These are phyloP conservation scores for Leccinum boreale DNA, from an alignment of 768 basidiomycete genomes.

Conservation along the genomic window DNA sequence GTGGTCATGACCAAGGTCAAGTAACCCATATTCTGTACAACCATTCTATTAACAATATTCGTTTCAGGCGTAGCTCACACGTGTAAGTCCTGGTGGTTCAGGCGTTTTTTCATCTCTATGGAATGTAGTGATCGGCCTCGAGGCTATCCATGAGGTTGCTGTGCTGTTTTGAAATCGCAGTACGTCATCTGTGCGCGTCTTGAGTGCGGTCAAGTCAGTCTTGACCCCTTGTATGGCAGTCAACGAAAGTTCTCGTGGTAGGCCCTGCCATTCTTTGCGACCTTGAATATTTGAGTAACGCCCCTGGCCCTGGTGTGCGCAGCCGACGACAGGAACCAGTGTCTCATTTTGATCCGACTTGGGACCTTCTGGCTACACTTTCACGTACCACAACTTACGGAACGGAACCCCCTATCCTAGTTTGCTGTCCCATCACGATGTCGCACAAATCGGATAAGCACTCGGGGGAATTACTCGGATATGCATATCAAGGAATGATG, in stretches of 20 bases:
- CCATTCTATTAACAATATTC: slow-evolving; percentile 1
- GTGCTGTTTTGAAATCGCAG: not conserved
- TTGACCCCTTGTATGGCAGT: not conserved
- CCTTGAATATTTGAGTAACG: not conserved
- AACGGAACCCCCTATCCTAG: slow-evolving; percentile 3
- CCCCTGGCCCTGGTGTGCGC: not conserved
- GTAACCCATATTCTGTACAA: not conserved
- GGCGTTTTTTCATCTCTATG: not conserved
- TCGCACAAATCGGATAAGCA: slow-evolving; percentile 1
- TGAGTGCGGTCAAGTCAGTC: not conserved
- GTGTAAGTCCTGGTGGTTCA: not conserved
- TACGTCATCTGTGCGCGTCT: not conserved
- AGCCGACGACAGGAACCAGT: not conserved
- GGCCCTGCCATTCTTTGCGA: not conserved
- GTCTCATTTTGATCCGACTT: slow-evolving; percentile 11
- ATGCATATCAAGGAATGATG: not conserved
- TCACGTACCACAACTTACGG: not conserved
- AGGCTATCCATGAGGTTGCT: slow-evolving; percentile 13
- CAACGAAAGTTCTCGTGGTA: not conserved
- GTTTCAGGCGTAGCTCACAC: not conserved
- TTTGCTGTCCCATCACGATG: not conserved
- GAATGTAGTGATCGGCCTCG: slow-evolving; percentile 2
- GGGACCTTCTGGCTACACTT: not conserved
- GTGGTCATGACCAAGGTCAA: not conserved
- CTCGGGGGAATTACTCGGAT: not conserved